These are phyloP conservation scores for Trichoderma brevicompactum DNA, from an alignment of 2,329 filamentous ascomycete species.

Conservation along the genomic window DNA sequence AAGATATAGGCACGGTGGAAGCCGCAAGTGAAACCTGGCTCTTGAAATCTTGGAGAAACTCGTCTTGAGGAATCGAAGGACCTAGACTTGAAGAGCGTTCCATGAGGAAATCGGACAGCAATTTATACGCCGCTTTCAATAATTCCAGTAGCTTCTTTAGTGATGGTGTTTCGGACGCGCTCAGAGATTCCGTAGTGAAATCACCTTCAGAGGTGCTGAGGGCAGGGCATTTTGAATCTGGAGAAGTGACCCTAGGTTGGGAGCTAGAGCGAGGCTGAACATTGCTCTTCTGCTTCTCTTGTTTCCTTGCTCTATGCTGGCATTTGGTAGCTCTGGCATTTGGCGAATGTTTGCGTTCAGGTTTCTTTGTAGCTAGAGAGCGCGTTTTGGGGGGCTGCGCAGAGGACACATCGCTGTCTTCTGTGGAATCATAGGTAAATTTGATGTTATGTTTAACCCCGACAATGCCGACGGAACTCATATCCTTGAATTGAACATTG, in stretches of 20 bases:
- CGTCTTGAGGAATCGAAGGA: background rate
- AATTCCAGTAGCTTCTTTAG: background rate
- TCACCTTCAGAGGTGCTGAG: background rate
- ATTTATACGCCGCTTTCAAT: background rate
- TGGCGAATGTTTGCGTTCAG: no score
- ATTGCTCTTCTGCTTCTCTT: background rate
- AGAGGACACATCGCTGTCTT: background rate
- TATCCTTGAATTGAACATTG: no score
- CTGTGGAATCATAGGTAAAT: background rate
- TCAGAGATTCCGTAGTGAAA: background rate
- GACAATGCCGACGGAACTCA: no score
- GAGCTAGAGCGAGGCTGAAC: background rate
- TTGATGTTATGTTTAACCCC: no score
- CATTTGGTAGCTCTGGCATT: no score
- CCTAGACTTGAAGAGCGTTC: no score
- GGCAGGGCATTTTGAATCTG: no score
- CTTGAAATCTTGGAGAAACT: background rate
- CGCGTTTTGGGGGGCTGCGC: no score
- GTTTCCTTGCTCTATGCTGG: background rate
- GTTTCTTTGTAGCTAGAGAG: no score
- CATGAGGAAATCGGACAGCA: background rate
- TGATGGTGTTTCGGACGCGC: background rate
- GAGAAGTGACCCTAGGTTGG: no score
- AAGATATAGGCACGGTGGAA: background rate
- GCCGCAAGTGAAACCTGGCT: background rate